Percentiles rank a stretch among this genome's conserved stretches.
phyloP scores from a whole-genome alignment of 2,329 filamentous ascomycete species.

The Helotiales sp. region DNA sequence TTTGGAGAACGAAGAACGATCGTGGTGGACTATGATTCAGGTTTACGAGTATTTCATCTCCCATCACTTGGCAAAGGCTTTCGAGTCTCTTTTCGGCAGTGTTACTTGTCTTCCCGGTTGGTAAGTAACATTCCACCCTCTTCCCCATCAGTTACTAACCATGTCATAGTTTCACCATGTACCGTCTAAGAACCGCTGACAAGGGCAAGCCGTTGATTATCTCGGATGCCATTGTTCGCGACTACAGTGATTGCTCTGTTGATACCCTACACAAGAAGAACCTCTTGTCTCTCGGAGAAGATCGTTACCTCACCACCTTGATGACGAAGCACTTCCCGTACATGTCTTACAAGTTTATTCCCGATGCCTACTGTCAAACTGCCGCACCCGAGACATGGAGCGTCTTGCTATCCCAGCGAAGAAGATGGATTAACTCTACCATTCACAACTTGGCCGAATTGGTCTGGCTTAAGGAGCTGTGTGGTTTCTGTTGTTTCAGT shows the following conservation, averaged over 20 bases:
- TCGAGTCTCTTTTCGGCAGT: constrained; percentile 96
- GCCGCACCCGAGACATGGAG: constrained; percentile 94
- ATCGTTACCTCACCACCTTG: constrained; percentile 94
- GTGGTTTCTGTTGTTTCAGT: constrained; percentile 97
- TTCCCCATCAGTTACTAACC: constrained; percentile 45
- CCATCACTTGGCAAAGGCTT: constrained; percentile 94
- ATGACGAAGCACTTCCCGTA: constrained; percentile 98
- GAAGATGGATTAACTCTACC: constrained; percentile 99
- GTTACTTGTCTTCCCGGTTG: constrained; percentile 99
- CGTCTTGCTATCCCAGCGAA: constrained; percentile 93
- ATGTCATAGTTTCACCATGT: constrained; percentile 89
- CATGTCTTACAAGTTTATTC: constrained; percentile 96
- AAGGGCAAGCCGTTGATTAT: constrained; percentile 95
- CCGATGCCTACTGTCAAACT: constrained; percentile 90
- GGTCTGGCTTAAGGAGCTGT: constrained; percentile 89
- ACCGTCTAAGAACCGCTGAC: constrained; percentile 90
- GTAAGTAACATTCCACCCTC: constrained; percentile 60
- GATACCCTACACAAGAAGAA: constrained; percentile 97
- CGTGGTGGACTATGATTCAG: constrained; percentile 99
- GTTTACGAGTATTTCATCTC: constrained; percentile 99
- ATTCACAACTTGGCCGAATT: constrained; percentile 95
- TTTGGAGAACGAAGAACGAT: constrained; percentile 91
- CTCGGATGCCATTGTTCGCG: constrained; percentile 81
- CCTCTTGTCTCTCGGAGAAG: constrained; percentile 88
- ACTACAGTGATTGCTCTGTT: constrained; percentile 87